These are phyloP conservation scores for Saccharomyces hybrid DNA, from an alignment of 1,139 yeast species.

Conservation along the genomic window DNA sequence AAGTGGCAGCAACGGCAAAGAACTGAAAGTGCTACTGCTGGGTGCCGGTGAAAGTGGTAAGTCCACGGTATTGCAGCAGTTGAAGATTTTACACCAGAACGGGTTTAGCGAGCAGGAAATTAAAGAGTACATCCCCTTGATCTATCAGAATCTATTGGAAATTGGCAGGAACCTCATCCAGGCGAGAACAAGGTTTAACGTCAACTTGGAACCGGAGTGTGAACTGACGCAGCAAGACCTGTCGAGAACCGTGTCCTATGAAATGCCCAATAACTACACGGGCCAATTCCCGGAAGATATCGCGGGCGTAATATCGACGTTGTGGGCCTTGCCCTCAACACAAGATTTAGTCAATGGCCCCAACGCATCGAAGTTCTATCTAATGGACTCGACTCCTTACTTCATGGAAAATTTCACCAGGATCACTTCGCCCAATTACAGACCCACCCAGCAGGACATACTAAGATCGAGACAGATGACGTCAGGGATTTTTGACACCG, in stretches of 20 bases:
- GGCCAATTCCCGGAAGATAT: not conserved
- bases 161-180: conserved; percentile 51
- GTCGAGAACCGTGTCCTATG: conserved; percentile 4
- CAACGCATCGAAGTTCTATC: conserved; percentile 66
- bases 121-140: conserved; percentile 59
- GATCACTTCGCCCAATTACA: conserved; percentile 50
- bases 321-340: conserved; percentile 59
- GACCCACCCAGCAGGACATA: conserved; percentile 71
- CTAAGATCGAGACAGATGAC: conserved; percentile 86
- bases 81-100: conserved; percentile 63
- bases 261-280: conserved; percentile 3
- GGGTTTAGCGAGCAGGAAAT: conserved; percentile 61
- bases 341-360: conserved; percentile 43
- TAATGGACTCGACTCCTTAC: conserved; percentile 82
- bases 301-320: conserved; percentile 27
- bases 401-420: conserved; percentile 63
- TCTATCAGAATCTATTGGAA: conserved; percentile 58
- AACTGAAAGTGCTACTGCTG: conserved; percentile 54
- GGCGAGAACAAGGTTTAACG: conserved; percentile 32
- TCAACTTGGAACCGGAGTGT: conserved; percentile 7
- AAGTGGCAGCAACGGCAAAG: conserved; percentile 27
- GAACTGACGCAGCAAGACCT: conserved; percentile 10
- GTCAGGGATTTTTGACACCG: conserved; percentile 81
- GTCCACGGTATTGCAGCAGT: conserved; percentile 67
- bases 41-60: conserved; percentile 82